phyloP scores from a whole-genome alignment of 371 early-diverging fungal genomes.

The Homolaphlyctis polyrhiza region DNA sequence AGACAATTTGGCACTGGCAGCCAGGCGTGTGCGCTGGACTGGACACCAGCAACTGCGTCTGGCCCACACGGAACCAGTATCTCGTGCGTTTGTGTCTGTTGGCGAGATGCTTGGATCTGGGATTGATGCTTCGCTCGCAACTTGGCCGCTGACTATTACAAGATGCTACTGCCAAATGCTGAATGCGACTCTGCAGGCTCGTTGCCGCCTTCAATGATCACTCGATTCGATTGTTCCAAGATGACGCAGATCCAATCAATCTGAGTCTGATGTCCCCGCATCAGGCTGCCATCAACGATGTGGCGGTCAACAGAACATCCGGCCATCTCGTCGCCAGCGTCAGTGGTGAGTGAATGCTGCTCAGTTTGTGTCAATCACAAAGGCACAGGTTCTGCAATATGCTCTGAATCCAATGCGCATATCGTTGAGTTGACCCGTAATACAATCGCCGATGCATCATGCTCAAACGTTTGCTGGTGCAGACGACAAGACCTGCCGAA shows the following conservation, averaged over 20 bases:
- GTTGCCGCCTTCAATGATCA: not conserved
- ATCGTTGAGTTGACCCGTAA: not conserved
- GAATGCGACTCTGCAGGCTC: not conserved
- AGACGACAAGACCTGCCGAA: not conserved
- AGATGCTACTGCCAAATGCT: not conserved
- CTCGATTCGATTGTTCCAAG: not conserved
- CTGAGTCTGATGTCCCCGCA: not conserved
- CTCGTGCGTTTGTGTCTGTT: not conserved
- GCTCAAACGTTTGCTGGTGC: not conserved
- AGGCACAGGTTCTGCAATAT: not conserved
- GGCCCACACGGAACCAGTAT: not conserved
- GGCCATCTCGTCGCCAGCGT: constrained; percentile 1
- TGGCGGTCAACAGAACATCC: not conserved
- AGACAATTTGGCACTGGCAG: too few relatives aligned
- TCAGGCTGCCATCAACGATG: not conserved
- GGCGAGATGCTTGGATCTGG: not conserved
- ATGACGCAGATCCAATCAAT: not conserved
- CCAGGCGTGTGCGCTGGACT: too few relatives aligned
- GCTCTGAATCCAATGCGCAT: not conserved
- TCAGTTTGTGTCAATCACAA: not conserved
- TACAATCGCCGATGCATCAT: too few relatives aligned
- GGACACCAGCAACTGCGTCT: not conserved
- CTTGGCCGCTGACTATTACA: too few relatives aligned
- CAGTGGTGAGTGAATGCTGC: not conserved
- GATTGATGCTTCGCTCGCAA: not conserved